Base-by-base conservation (phyloP, 148 eudicot genomes). In the Euryodendron excelsum region DNA sequence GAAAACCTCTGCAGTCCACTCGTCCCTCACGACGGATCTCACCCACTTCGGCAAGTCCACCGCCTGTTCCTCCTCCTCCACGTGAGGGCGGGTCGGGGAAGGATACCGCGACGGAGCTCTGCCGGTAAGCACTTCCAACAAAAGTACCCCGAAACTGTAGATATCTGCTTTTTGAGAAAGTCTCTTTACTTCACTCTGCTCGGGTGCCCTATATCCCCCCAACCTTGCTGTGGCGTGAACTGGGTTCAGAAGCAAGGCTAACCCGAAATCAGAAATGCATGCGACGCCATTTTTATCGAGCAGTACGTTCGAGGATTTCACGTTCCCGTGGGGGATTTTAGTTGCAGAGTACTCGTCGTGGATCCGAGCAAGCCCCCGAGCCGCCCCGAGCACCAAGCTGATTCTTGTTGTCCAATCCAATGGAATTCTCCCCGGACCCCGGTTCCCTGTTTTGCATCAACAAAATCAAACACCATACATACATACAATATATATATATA, bases 1-100 rank as follows among this genome's bases (percentile, higher is more conserved):
- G 71, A 91, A 95, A 65, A 95, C 97, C 79, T 95, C 94, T 0
- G 99, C 94, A 1, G 97, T 95, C 99, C 99, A 95, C 85, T 95
- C 97, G 78, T 95, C 99, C 67, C 91, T 87, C 65, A 91, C 98
- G 77, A 95, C 93, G 0, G 97, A 95, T 59, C 84, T 82, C 0
- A 93, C 96, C 97, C 97, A 93, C 61, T 85, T 88, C 1, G 97
- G 96, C 77, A 91, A 83, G 69, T 95, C 97, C 72, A 82, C 86
- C 4, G 85, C 69, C 41, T 27, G 77, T 23, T 82, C 89, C 25
- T 75, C 86, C 33, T 84, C 89, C n/a, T 47, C 86, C 20, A 48
- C 64, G 2, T 63, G 64, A 34, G 84, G 79, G 37, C 81, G 82
- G 0, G 87, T 12, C 2, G 94, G 91, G 5, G 91, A 88, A n/a